A percentile compares a stretch with the other conserved stretches of the same genome.
Evolutionary conservation across 1,139 yeast species (phyloP).

Genomic region (Meyerozyma smithsonii): DNA sequence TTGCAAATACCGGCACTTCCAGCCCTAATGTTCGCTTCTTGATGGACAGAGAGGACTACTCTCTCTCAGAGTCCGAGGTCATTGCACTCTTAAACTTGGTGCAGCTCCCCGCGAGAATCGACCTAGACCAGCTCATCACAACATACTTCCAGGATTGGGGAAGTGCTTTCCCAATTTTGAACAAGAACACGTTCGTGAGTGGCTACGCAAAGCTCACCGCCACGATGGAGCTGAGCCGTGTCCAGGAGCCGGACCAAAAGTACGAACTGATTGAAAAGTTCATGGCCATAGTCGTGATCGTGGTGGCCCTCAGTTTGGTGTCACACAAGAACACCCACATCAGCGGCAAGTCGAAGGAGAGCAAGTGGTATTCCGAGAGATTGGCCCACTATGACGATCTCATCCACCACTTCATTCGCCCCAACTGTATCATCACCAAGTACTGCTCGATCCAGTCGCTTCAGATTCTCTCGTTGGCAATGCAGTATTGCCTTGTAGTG

Average conservation of each 20-base stretch:
- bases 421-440: slow-evolving; percentile 47
- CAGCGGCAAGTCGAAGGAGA: background rate
- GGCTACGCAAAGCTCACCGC: slow-evolving; percentile 48
- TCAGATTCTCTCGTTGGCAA: slow-evolving; percentile 64
- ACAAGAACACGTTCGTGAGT: slow-evolving; percentile 57
- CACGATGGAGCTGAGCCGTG: slow-evolving; percentile 28
- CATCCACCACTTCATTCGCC: slow-evolving; percentile 49
- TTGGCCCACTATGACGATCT: slow-evolving; percentile 47
- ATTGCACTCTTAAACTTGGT: slow-evolving; percentile 22
- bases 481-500: slow-evolving; percentile 65
- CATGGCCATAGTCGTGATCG: slow-evolving; percentile 55
- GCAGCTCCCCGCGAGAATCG: slow-evolving; percentile 52
- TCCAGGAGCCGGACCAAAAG: slow-evolving; percentile 8
- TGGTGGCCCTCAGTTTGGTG: slow-evolving; percentile 56
- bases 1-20: background rate
- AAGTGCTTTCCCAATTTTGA: slow-evolving; percentile 60
- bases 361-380: background rate
- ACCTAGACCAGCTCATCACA: slow-evolving; percentile 53
- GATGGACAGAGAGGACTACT: background rate
- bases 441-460: slow-evolving; percentile 65
- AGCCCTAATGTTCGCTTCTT: background rate
- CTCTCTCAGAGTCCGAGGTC: background rate
- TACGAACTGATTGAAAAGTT: slow-evolving; percentile 47
- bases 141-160: slow-evolving; percentile 81
- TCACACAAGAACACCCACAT: slow-evolving; percentile 27